Conservation (phyloP, 2,329 filamentous ascomycete species). For the Alternaria triticimaculans region DNA sequence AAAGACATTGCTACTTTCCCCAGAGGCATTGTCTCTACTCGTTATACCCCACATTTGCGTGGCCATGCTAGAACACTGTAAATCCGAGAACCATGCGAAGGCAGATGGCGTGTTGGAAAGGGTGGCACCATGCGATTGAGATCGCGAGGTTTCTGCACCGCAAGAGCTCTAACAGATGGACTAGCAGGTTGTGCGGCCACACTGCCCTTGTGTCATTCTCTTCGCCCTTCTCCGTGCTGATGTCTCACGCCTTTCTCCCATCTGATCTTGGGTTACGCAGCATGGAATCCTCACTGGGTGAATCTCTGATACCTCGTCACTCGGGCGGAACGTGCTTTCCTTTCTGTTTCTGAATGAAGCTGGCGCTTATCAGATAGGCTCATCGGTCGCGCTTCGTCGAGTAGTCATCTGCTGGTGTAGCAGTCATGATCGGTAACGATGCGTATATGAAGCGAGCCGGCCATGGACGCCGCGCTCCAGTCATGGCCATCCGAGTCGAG, state of each 20-base stretch:
- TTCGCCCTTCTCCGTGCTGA: not conserved
- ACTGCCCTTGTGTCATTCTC: not conserved
- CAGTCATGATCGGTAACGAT: slow-evolving; percentile 1
- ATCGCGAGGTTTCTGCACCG: not conserved
- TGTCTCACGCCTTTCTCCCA: not conserved
- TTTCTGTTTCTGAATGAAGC: not conserved
- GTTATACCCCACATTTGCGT: not conserved
- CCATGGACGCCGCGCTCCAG: not conserved
- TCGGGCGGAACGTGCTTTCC: not conserved
- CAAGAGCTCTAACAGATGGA: not conserved
- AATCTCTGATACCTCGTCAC: not conserved
- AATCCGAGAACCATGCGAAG: not conserved
- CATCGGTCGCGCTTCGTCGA: not conserved
- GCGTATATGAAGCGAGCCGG: slow-evolving; percentile 1
- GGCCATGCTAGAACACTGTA: not conserved
- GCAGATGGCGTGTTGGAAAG: not conserved
- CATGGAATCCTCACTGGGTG: not conserved
- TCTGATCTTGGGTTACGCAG: not conserved
- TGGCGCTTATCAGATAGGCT: not conserved
- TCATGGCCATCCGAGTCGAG: not conserved
- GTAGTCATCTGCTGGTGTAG: not conserved
- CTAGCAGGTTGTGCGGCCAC: not conserved
- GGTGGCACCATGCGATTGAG: not conserved
- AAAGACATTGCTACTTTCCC: not conserved
- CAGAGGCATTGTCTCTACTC: not conserved